phyloP scores from a whole-genome alignment of 2,329 filamentous ascomycete genomes.

The Neopestalotiopsis sp. region DNA sequence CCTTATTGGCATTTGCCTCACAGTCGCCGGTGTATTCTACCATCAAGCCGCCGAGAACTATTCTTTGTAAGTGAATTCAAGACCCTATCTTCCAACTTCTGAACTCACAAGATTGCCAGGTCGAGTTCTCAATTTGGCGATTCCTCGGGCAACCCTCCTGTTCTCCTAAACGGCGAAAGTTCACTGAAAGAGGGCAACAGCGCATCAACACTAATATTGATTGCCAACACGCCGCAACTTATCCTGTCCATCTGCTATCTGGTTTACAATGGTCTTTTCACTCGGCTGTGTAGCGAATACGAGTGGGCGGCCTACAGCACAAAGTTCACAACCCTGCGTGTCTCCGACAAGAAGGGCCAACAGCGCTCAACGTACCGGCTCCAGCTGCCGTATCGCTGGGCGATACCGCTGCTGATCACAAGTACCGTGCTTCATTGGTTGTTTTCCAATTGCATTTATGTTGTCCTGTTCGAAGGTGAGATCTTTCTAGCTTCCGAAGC shows the following conservation, averaged over 20 bases:
- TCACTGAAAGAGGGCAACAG: too few species aligned
- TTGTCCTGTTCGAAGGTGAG: constrained; percentile 15
- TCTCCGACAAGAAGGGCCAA: constrained; percentile 24
- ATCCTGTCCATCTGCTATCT: constrained; percentile 29
- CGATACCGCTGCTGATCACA: constrained; percentile 24
- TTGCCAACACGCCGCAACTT: constrained; percentile 27
- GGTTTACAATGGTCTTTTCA: constrained; percentile 26
- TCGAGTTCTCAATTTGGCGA: too few species aligned
- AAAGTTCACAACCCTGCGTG: constrained; percentile 16
- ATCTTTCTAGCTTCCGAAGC: too few species aligned
- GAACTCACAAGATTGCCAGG: too few species aligned
- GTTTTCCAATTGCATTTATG: constrained; percentile 26
- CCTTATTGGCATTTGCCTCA: too few species aligned
- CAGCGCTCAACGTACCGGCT: constrained; percentile 30
- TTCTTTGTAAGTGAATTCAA: too few species aligned
- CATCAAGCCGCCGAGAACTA: too few species aligned
- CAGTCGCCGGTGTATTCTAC: too few species aligned
- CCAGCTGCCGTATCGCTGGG: constrained; percentile 29
- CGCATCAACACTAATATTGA: constrained; percentile 4
- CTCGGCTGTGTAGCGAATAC: constrained; percentile 25
- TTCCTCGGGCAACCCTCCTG: too few species aligned
- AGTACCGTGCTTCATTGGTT: constrained; percentile 26
- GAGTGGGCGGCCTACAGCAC: constrained; percentile 27
- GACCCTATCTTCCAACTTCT: too few species aligned
- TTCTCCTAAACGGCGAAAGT: too few species aligned